Conservation (phyloP, 148 eudicot genomes). For the Vaccinium corymbosum region DNA sequence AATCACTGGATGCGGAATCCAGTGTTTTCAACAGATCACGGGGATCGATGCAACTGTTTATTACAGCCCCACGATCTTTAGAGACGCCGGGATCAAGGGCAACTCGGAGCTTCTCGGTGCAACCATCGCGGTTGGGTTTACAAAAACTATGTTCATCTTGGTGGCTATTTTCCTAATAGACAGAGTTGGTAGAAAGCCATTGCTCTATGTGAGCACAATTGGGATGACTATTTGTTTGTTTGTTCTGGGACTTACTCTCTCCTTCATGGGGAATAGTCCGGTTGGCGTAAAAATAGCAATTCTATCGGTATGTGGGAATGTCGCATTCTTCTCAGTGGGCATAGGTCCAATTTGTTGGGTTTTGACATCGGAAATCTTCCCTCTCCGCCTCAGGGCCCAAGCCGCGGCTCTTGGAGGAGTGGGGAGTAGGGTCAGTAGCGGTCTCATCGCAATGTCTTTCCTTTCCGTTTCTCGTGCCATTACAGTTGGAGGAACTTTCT, state of each 20-base stretch:
- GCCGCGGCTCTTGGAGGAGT: slow-evolving; percentile 80
- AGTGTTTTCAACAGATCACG: slow-evolving; percentile 78
- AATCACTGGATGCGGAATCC: slow-evolving; percentile 77
- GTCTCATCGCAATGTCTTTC: slow-evolving; percentile 74
- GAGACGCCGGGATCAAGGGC: slow-evolving; percentile 56
- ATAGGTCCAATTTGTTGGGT: slow-evolving; percentile 93
- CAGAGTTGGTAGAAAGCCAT: slow-evolving; percentile 63
- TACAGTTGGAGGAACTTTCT: slow-evolving; percentile 69
- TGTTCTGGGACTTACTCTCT: slow-evolving; percentile 53
- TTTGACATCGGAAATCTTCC: slow-evolving; percentile 74
- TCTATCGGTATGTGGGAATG: slow-evolving; percentile 73
- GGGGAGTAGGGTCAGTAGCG: slow-evolving; percentile 82
- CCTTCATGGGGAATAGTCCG: slow-evolving; percentile 35
- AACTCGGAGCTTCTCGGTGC: slow-evolving; percentile 54
- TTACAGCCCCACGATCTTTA: slow-evolving; percentile 74
- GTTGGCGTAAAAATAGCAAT: slow-evolving; percentile 53
- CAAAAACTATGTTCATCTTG: slow-evolving; percentile 65
- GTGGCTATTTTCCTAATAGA: slow-evolving; percentile 76
- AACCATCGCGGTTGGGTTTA: slow-evolving; percentile 75
- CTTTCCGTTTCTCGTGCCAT: slow-evolving; percentile 56
- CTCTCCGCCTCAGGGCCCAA: slow-evolving; percentile 79
- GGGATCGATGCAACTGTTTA: slow-evolving; percentile 82
- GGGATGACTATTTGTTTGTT: slow-evolving; percentile 79
- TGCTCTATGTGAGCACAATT: slow-evolving; percentile 78
- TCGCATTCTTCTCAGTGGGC: slow-evolving; percentile 86